phyloP scores from a whole-genome alignment of 129 eudicot species.

The Gnaphalium uliginosum region DNA sequence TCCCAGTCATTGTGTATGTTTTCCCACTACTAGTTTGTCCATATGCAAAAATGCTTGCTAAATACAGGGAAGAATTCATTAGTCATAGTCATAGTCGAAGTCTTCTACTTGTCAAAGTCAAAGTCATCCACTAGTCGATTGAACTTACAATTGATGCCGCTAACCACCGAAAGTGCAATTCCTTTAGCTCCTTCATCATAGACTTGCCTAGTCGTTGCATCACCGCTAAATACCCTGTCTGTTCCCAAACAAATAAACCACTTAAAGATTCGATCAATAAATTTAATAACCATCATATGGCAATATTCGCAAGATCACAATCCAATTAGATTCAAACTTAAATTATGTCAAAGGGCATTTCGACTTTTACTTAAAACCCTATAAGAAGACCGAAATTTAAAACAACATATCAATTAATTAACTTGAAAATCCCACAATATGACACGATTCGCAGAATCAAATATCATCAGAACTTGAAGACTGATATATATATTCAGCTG shows the following conservation, averaged over 20 bases:
- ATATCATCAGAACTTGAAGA: neutral
- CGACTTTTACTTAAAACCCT: neutral
- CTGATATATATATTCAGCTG: neutral
- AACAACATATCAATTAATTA: neutral
- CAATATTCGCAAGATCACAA: neutral
- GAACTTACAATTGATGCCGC: conserved; percentile 92
- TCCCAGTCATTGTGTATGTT: conserved; percentile 95
- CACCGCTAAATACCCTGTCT: conserved; percentile 97
- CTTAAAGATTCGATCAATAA: neutral
- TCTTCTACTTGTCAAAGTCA: neutral
- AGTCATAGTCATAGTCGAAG: conserved; percentile 9
- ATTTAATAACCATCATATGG: neutral
- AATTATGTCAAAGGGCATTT: neutral
- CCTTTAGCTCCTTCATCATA: conserved; percentile 92
- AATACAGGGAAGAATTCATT: conserved; percentile 12
- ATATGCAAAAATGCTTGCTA: conserved; percentile 96
- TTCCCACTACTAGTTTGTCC: conserved; percentile 99
- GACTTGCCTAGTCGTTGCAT: conserved; percentile 80
- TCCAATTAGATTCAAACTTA: conserved; percentile 16
- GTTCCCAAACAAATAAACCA: conserved; percentile 10
- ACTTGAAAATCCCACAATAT: neutral
- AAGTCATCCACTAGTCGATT: neutral
- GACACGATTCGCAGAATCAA: conserved; percentile 22
- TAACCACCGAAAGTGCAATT: conserved; percentile 94
- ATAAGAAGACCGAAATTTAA: neutral